Conservation (phyloP, 345 rosid species). For the Euphorbia tirucalli region DNA sequence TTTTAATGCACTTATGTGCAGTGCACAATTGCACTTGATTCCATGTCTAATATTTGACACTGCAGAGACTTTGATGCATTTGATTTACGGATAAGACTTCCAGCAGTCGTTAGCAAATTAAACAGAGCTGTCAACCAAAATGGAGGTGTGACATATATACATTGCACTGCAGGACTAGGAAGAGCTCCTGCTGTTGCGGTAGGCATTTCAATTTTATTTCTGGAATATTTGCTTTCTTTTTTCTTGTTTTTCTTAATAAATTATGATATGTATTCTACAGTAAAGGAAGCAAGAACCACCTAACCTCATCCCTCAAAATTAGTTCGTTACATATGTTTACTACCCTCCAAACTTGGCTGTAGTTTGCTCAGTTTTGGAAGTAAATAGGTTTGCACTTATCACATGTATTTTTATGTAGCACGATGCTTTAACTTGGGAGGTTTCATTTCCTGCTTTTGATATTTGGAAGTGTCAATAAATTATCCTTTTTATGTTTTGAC, state of each 20-base stretch:
- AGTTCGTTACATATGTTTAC: background rate
- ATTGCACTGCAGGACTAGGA: slow-evolving; percentile 98
- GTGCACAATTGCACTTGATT: no score
- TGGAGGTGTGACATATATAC: slow-evolving; percentile 88
- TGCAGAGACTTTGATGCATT: slow-evolving; percentile 93
- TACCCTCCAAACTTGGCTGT: background rate
- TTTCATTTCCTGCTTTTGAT: background rate
- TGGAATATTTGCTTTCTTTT: slow-evolving; percentile 6
- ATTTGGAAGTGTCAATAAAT: no score
- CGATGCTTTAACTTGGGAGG: background rate
- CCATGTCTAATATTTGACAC: slow-evolving; percentile 29
- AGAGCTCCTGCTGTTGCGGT: slow-evolving; percentile 96
- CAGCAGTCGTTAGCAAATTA: slow-evolving; percentile 73
- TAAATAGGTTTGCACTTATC: no score
- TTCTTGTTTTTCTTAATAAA: background rate
- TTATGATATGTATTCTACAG: background rate
- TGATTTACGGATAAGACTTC: slow-evolving; percentile 92
- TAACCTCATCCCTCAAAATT: background rate
- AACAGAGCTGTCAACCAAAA: slow-evolving; percentile 64
- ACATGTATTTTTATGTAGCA: background rate
- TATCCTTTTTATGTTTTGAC: background rate
- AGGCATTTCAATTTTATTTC: slow-evolving; percentile 31
- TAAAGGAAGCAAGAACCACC: background rate
- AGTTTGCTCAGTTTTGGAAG: background rate
- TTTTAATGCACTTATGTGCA: no score